Evolutionary conservation across 345 rosid genomes (phyloP), one percentile per base, ranked within the genome.

Genomic region (Citrus glauca): DNA sequence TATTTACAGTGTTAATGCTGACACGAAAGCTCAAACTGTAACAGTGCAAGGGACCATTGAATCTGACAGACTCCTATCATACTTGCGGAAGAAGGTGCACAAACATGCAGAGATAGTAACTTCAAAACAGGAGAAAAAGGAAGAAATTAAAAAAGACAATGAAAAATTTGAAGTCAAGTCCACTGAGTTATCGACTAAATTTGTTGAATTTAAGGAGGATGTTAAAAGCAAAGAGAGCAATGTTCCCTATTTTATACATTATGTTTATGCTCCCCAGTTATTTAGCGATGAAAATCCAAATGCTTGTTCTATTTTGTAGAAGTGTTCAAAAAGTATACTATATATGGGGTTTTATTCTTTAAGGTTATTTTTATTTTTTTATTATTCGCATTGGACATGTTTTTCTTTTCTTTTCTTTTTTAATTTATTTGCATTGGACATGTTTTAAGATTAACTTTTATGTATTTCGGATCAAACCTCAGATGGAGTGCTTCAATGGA

Each of bases 211-310:
- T 35, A 88, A 85, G 86, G 79, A 83, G 50, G 91, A 87, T 81
- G 88, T 69, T 7, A 87, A 82, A 73, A 83, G 78, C 57, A 89
- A 75, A 72, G 94, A 91, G 73, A 80, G 80, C 35, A 74, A 75
- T 77, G 63, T 61, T 77, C 96, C 98, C 7, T 94, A 92, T 78
- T 88, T 94, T 62, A 69, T 94, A 71, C 97, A 91, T 75, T 90
- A 90, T 61, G 93, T 88, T 63, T 90, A 94, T 20, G 92, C 96
- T 80, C 96, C 98, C 42, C 97, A 90, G 64, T 75, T 86, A 74
- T 94, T 94, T 71, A 94, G 98, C 76, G 97, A 94, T 81, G 96
- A 94, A 82, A 94, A 94, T 79, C 98, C 98, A 28, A 86, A 94
- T 74, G 87, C 98, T 76, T 94, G 98, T 81, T 82, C 73, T 71